These are phyloP conservation scores for Mycena galericulata DNA, from an alignment of 768 basidiomycete species.

Conservation along the genomic window DNA sequence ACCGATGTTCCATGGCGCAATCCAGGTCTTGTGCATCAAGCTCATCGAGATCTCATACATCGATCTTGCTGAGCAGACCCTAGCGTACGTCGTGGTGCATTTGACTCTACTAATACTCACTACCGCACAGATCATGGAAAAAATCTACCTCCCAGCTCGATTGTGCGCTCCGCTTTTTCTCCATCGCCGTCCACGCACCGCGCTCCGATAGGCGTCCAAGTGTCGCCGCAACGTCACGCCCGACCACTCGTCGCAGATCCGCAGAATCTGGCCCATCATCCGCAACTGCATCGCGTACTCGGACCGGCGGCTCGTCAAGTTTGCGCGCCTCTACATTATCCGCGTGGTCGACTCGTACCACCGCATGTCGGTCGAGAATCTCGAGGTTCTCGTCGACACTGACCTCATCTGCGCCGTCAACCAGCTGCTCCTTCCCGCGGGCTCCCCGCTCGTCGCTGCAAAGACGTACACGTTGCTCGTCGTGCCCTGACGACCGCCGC, in stretches of 20 bases:
- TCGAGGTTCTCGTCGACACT: conserved; percentile 87
- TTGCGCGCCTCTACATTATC: conserved; percentile 94
- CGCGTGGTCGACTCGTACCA: conserved; percentile 94
- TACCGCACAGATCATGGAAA: conserved; percentile 95
- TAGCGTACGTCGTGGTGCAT: too few species aligned
- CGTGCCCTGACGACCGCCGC: conserved; percentile 91
- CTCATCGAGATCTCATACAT: too few species aligned
- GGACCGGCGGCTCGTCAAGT: conserved; percentile 96
- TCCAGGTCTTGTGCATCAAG: conserved; percentile 97
- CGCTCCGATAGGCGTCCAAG: conserved; percentile 95
- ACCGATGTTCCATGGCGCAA: conserved; percentile 98
- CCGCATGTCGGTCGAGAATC: conserved; percentile 84
- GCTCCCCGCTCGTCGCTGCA: too few species aligned
- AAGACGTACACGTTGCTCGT: conserved; percentile 81
- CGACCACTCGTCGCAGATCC: conserved; percentile 91
- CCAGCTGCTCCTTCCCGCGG: too few species aligned
- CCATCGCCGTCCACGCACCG: conserved; percentile 95
- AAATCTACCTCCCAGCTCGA: conserved; percentile 95
- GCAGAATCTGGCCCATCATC: conserved; percentile 92
- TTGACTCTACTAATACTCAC: too few species aligned
- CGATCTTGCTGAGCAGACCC: too few species aligned
- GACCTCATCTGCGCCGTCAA: too few species aligned
- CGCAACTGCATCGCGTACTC: too few species aligned
- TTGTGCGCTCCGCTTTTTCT: conserved; percentile 98
- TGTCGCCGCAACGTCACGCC: conserved; percentile 93